Conservation (phyloP, 441 rosid species). For the Adansonia rubrostipa region DNA sequence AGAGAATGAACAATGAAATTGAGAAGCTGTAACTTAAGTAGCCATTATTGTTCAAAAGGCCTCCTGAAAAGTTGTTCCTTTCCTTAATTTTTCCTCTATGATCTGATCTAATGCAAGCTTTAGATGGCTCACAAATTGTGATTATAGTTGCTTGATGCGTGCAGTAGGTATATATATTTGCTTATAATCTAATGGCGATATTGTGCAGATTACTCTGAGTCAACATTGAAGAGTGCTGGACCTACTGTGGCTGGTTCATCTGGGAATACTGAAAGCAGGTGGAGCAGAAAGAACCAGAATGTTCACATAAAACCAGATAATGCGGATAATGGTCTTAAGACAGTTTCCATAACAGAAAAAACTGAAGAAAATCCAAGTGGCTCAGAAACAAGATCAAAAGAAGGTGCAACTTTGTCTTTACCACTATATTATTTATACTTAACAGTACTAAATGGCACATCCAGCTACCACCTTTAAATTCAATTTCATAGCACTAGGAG, state of each 20-base stretch:
- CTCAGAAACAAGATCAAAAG: conserved; percentile 65
- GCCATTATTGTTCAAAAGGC: not conserved
- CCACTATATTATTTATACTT: conserved; percentile 19
- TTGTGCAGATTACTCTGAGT: conserved; percentile 49
- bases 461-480: not conserved
- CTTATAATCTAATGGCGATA: conserved; percentile 16
- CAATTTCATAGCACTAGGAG: not conserved
- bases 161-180: not conserved
- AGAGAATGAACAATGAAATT: not conserved
- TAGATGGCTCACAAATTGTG: conserved; percentile 10
- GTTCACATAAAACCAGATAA: conserved; percentile 35
- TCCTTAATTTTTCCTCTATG: not conserved
- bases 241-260: conserved; percentile 34
- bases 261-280: conserved; percentile 38
- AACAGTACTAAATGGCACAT: not conserved
- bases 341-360: conserved; percentile 36
- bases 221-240: conserved; percentile 40
- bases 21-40: not conserved
- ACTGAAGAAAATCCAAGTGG: conserved; percentile 59
- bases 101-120: not conserved
- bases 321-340: conserved; percentile 36
- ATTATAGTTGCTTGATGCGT: conserved; percentile 2
- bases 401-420: conserved; percentile 52
- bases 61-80: not conserved
- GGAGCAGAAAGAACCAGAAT: conserved; percentile 32